phyloP scores from a whole-genome alignment of 352 stramenopile species.

The Phytophthora ohioensis region DNA sequence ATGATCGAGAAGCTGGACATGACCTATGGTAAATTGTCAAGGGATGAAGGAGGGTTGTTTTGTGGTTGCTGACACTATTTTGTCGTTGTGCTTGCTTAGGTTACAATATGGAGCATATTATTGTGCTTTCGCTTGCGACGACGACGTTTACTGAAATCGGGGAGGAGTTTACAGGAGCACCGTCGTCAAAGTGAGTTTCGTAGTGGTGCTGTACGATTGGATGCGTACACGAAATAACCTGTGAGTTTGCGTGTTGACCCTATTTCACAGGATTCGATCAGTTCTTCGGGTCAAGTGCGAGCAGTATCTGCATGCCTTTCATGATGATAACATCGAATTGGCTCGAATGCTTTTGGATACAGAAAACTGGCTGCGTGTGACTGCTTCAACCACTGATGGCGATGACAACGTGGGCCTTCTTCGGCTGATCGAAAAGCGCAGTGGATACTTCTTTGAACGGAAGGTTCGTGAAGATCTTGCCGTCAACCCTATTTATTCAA shows the following conservation, averaged over 20 bases:
- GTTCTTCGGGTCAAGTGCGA: slow-evolving; percentile 83
- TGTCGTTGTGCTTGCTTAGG: slow-evolving; percentile 39
- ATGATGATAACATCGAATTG: slow-evolving; percentile 87
- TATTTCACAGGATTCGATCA: slow-evolving; percentile 57
- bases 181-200: slow-evolving; percentile 69
- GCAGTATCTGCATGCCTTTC: slow-evolving; percentile 80
- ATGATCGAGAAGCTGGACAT: slow-evolving; percentile 77
- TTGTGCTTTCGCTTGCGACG: slow-evolving; percentile 79
- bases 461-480: slow-evolving; percentile 54
- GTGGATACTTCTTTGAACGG: slow-evolving; percentile 70
- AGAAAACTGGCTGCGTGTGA: slow-evolving; percentile 85
- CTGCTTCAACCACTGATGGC: slow-evolving; percentile 55
- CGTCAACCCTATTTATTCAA: slow-evolving; percentile 71
- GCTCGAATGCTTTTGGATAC: slow-evolving; percentile 87
- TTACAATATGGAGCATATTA: slow-evolving; percentile 91
- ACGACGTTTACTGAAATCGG: slow-evolving; percentile 84
- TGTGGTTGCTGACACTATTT: slow-evolving; percentile 20
- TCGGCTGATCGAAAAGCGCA: slow-evolving; percentile 80
- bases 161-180: slow-evolving; percentile 83
- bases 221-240: slow-evolving; percentile 3
- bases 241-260: neutral
- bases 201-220: slow-evolving; percentile 1
- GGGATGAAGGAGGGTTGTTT: neutral
- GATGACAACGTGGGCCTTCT: slow-evolving; percentile 59
- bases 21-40: slow-evolving; percentile 60